Evolutionary conservation across 1,284 basidiomycete genomes (phyloP), one percentile per base, ranked within the genome.

Genomic region (Retiboletus flavoniger): DNA sequence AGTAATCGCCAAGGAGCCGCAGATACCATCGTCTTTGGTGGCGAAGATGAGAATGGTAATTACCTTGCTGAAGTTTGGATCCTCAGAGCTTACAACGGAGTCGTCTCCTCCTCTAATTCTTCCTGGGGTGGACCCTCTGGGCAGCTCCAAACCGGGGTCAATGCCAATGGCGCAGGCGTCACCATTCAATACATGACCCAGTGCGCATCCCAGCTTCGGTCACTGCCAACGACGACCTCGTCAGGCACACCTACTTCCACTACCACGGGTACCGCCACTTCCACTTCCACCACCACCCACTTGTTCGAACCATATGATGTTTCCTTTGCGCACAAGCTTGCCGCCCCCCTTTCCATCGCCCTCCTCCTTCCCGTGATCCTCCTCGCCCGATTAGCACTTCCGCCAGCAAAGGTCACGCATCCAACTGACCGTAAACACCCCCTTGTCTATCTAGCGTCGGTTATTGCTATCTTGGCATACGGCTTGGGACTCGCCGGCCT

Each of bases 11-110:
- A 64, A 32, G 62, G 64, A n/a, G 81, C 78, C 32, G 77, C 87
- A 26, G 90, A 92, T 64, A 87, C 81, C n/a, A 78, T 92, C 45
- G 80, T 92, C 11, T 92, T 89, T 62, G 89, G 89, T 43, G 89
- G 89, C 26, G 78, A 80, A 60, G 87, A 89, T 67, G 73, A 75
- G 34, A 66, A 73, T 50, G 89, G 89, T 17, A 80, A 76, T 39
- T 85, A 88, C 63, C 74, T 90, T 4, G 78, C 81, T 41, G 89
- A 92, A 49, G 65, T 92, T 9, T 92, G 89, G 89, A 67, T 92
- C 16, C 74, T 92, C 56, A 76, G 90, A 49, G 80, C 86, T 3
- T 91, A 91, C 66, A 76, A 78, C 54, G 86, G 75, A 8, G 69
- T 77, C 31, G 63, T 89, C 42, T 79, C 78, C 3, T 60, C 77